phyloP scores from a whole-genome alignment of 1,139 yeast species.

The Debaryomyces udenii region DNA sequence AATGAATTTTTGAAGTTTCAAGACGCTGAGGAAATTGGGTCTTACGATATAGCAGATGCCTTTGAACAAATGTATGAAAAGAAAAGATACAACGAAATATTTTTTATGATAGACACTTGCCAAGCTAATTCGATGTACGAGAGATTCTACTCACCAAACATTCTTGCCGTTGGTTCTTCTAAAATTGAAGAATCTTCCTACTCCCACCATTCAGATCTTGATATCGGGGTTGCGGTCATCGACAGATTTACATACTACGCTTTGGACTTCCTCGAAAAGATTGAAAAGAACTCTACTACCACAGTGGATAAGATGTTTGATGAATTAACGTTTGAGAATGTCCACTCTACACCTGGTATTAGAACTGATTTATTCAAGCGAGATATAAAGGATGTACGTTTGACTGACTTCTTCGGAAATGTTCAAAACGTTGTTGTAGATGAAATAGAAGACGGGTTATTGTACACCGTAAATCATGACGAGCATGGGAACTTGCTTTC shows the following conservation, averaged over 20 bases:
- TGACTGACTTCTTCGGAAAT: conserved; percentile 95
- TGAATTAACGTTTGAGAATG: conserved; percentile 78
- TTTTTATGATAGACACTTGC: conserved; percentile 98
- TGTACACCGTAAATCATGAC: conserved; percentile 35
- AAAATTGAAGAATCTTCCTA: conserved; percentile 86
- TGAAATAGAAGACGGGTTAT: conserved; percentile 49
- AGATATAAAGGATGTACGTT: conserved; percentile 66
- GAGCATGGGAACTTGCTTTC: conserved; percentile 19
- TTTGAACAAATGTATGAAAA: conserved; percentile 97
- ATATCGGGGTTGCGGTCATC: conserved; percentile 96
- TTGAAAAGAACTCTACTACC: conserved; percentile 70
- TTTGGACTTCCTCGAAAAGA: conserved; percentile 81
- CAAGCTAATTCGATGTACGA: conserved; percentile 98
- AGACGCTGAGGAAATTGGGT: conserved; percentile 96
- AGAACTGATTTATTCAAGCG: conserved; percentile 77
- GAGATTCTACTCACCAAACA: conserved; percentile 87
- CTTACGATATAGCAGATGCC: conserved; percentile 96
- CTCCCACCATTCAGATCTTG: conserved; percentile 94
- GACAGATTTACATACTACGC: conserved; percentile 94
- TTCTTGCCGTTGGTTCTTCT: conserved; percentile 93
- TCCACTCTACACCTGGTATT: conserved; percentile 92
- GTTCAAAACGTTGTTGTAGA: conserved; percentile 82
- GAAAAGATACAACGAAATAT: conserved; percentile 89
- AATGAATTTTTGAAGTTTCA: conserved; percentile 95
- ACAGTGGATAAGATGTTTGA: conserved; percentile 85